phyloP scores from a whole-genome alignment of 1,284 basidiomycete genomes.

The Trichosporon sp. region DNA sequence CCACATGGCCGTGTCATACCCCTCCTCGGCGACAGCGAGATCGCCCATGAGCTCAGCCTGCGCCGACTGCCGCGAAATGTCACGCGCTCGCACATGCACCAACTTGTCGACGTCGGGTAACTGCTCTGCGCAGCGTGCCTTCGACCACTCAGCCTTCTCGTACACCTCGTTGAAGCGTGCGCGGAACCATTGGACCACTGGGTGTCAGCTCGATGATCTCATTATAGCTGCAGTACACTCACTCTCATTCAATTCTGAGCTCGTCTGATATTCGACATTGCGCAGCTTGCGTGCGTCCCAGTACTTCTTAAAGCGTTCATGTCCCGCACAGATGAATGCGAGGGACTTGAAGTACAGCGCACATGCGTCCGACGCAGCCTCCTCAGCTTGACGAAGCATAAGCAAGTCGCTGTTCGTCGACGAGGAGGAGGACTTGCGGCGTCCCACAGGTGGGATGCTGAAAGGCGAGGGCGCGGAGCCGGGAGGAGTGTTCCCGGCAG shows the following conservation, averaged over 20 bases:
- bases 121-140: conserved; percentile 58
- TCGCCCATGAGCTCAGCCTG: conserved; percentile 86
- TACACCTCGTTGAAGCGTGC: conserved; percentile 63
- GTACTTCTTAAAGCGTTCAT: conserved; percentile 62
- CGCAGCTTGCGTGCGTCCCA: conserved; percentile 54
- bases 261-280: conserved; percentile 47
- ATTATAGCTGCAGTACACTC: conserved; percentile 33
- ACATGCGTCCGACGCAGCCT: conserved; percentile 74
- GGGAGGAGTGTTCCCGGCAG: conserved; percentile 16
- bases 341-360: conserved; percentile 92
- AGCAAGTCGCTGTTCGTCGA: conserved; percentile 58
- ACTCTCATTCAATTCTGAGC: conserved; percentile 62
- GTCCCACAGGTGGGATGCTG: conserved; percentile 24
- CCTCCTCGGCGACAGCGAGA: conserved; percentile 73
- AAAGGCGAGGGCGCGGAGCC: conserved; percentile 37
- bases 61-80: conserved; percentile 80
- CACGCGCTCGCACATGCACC: conserved; percentile 63
- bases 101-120: conserved; percentile 61
- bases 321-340: conserved; percentile 88
- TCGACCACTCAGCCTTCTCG: conserved; percentile 63
- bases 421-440: conserved; percentile 40
- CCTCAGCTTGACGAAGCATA: conserved; percentile 69
- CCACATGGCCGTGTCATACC: conserved; percentile 94
- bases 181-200: conserved; percentile 63
- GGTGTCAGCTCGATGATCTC: conserved; percentile 15